Base-by-base conservation (phyloP, 805 yeast genomes). In the Candida vartiovaarae region DNA sequence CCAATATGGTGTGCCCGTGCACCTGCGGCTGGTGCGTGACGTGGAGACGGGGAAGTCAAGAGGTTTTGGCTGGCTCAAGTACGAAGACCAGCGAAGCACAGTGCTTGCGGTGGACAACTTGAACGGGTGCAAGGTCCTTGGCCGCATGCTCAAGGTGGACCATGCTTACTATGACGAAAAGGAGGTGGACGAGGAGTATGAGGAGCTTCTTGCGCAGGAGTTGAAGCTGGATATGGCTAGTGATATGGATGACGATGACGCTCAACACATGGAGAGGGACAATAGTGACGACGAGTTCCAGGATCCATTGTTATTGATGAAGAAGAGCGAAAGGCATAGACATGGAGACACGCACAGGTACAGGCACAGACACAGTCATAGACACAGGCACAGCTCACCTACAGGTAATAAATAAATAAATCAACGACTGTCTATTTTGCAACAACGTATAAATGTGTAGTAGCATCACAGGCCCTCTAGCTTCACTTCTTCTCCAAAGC, bases 31-130 rank as follows among this genome's bases (percentile, higher is more conserved):
- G 41, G 74, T 77, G 26, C 72, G 91, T 45, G 91, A 87, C 55
- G 69, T 67, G 45, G 74, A 70, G 3, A 72, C 83, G 0, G 87
- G 88, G 3, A 73, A 74, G 43, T 78, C 87, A 2, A 70, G 72
- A 43, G 93, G 95, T 6, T 86, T 82, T 68, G 93, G 83, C 4
- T 89, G 80, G 65, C 61, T 91, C 51, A 85, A 87, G 61, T 91
- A 86, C 55, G 91, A 83, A 52, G 87, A 85, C 53, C 86, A 80
- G 62, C 67, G 84, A 40, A 83, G 95, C 2, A 79, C 95, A 20
- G 74, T 87, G 0, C 66, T 91, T 27, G 96, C 97, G 0, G 81
- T 91, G 3, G 98, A 91, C 62, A 91, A 91, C 59, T 68, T 91
- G 49, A 86, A 87, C 58, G 95, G 96, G 1, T 60, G 70, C 1